These are phyloP conservation scores for Talaromyces thailandensis DNA, from an alignment of 495 filamentous ascomycete genomes.

Conservation along the genomic window DNA sequence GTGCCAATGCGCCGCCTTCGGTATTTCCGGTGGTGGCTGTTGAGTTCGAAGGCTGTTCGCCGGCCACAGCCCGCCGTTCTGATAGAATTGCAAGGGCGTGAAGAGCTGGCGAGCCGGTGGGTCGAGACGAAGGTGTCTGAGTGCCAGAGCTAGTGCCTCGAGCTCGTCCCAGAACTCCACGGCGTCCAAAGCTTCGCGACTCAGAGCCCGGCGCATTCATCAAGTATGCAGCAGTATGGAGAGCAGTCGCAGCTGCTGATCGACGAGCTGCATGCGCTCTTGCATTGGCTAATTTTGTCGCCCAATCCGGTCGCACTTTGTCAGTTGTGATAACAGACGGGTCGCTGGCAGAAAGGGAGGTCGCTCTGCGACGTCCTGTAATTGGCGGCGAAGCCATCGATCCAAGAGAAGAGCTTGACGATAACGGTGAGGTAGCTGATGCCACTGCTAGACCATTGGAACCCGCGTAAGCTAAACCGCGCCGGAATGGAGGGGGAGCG, in stretches of 20 bases:
- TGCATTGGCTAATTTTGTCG: slow-evolving; percentile 77
- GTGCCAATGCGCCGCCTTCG: slow-evolving; percentile 35
- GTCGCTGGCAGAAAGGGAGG: slow-evolving; percentile 73
- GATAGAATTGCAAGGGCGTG: slow-evolving; percentile 43
- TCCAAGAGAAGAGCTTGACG: slow-evolving; percentile 47
- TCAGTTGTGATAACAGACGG: slow-evolving; percentile 86
- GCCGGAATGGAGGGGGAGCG: slow-evolving; percentile 66
- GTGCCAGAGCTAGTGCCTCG: slow-evolving; percentile 16
- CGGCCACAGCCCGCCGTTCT: slow-evolving; percentile 27
- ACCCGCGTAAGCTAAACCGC: slow-evolving; percentile 64
- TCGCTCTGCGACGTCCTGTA: slow-evolving; percentile 54
- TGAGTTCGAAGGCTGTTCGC: slow-evolving; percentile 7
- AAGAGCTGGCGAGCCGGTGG: slow-evolving; percentile 32
- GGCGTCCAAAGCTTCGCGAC: slow-evolving; percentile 34
- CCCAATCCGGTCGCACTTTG: slow-evolving; percentile 87
- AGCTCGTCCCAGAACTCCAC: slow-evolving; percentile 35
- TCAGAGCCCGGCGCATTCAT: slow-evolving; percentile 59
- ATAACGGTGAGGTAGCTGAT: slow-evolving; percentile 58
- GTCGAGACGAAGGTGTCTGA: slow-evolving; percentile 23
- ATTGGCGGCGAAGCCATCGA: slow-evolving; percentile 25
- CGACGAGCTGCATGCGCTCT: slow-evolving; percentile 74
- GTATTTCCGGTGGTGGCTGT: slow-evolving; percentile 22
- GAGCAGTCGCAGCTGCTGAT: slow-evolving; percentile 85
- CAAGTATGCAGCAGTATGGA: slow-evolving; percentile 91
- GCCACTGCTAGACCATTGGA: slow-evolving; percentile 32